phyloP scores from a whole-genome alignment of 2,329 filamentous ascomycete genomes.

The Xylariomycetidae sp. region DNA sequence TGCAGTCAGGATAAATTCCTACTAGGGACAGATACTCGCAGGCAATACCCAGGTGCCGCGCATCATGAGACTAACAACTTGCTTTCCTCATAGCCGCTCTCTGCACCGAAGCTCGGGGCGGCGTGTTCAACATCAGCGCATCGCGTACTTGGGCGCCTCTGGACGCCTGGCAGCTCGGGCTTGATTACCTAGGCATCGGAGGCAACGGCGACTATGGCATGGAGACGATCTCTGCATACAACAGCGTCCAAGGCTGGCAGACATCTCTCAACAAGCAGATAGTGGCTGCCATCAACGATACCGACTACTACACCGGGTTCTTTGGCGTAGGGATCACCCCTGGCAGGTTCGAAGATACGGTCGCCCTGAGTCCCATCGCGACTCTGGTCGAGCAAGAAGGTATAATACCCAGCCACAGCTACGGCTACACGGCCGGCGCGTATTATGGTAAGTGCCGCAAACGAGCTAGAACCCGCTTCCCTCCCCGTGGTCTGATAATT shows the following conservation, averaged over 20 bases:
- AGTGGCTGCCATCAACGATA: slow-evolving; percentile 50
- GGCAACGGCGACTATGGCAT: slow-evolving; percentile 63
- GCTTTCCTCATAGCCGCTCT: slow-evolving; percentile 32
- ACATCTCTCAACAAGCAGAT: slow-evolving; percentile 42
- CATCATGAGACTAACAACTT: too few relatives aligned
- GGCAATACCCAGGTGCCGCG: too few relatives aligned
- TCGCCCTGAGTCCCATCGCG: slow-evolving; percentile 48
- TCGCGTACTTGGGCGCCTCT: slow-evolving; percentile 56
- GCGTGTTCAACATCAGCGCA: slow-evolving; percentile 46
- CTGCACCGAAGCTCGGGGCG: slow-evolving; percentile 55
- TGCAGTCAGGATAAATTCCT: too few relatives aligned
- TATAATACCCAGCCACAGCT: slow-evolving; percentile 66
- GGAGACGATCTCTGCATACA: slow-evolving; percentile 41
- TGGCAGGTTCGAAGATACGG: slow-evolving; percentile 45
- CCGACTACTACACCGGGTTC: slow-evolving; percentile 48
- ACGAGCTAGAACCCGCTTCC: not conserved
- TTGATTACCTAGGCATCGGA: slow-evolving; percentile 51
- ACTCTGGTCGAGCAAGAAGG: slow-evolving; percentile 55
- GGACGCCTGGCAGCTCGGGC: slow-evolving; percentile 56
- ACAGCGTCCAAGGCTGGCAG: slow-evolving; percentile 31
- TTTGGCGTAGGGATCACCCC: slow-evolving; percentile 53
- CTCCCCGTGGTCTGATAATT: slow-evolving; percentile 23
- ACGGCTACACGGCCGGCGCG: slow-evolving; percentile 73
- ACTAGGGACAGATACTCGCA: too few relatives aligned
- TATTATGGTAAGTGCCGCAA: slow-evolving; percentile 54